phyloP scores from a whole-genome alignment of 257 asterid genomes.

The Solanum gandarillasii region DNA sequence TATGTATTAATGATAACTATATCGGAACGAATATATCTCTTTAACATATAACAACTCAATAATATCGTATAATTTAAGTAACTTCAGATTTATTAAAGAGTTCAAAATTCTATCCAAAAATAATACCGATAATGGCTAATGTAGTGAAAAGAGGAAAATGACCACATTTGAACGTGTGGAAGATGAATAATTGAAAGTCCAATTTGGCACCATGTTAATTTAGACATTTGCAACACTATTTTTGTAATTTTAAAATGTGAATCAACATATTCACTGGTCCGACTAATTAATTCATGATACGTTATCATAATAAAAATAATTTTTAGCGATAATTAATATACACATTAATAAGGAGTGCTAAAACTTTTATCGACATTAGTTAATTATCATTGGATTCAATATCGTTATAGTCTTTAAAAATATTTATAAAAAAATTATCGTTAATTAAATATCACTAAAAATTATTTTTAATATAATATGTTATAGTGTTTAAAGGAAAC shows the following conservation, averaged over 20 bases:
- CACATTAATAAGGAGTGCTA: too few relatives aligned
- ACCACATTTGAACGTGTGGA: neutral
- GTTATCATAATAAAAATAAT: neutral
- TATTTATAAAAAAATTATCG: too few relatives aligned
- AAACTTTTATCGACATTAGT: rapidly evolving
- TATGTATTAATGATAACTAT: neutral
- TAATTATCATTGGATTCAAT: too few relatives aligned
- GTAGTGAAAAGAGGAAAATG: neutral
- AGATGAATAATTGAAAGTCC: neutral
- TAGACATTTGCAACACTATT: neutral
- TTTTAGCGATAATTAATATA: neutral
- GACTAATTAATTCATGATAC: too few relatives aligned
- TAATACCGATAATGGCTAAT: rapidly evolving
- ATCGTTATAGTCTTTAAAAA: rapidly evolving
- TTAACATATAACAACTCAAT: neutral
- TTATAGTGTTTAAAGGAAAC: neutral
- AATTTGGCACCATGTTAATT: neutral
- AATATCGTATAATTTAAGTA: rapidly evolving
- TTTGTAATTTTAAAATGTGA: neutral
- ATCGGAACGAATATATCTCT: too few relatives aligned
- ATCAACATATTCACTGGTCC: neutral
- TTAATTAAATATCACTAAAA: too few relatives aligned
- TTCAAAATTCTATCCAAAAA: rapidly evolving
- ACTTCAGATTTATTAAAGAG: rapidly evolving
- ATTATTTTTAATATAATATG: too few relatives aligned